Base-by-base conservation (phyloP, 2,329 filamentous ascomycete genomes). In the Falciphora oryzae region DNA sequence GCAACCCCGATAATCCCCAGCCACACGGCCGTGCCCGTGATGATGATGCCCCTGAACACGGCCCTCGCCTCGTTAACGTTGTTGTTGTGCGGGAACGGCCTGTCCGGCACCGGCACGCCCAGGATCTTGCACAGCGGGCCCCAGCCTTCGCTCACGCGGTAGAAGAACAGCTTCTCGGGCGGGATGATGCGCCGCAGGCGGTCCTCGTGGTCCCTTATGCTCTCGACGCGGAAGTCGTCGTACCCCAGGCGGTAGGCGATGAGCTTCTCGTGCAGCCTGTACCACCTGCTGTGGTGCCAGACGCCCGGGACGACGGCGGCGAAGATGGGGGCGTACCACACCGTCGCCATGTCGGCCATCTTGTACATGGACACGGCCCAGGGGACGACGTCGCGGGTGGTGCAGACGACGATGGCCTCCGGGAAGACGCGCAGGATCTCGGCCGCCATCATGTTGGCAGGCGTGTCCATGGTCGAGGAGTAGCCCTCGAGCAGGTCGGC, bases 341-440 rank as follows among this genome's bases (percentile, higher is more conserved):
- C 75, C 53, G 70, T 69, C 69, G 74, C 73, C 65, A 75, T 71
- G 64, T 67, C 70, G 66, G 74, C 74, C 61, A 75, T 62, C 64
- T 72, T 66, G 61, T 67, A 68, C 74, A 75, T 74, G 65, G 71
- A 77, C 66, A 69, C 71, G 75, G 75, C 77, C 77, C 77, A 79
- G 3, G 73, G 73, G 50, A 69, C 69, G 58, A 75, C 70, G 65
- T 77, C 73, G 62, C 78, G 73, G 1, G 75, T 77, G 18, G 79
- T 80, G 66, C 74, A 77, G 63, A 84, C 77, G 35, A 83, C 80
- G 63, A 78, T 76, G 25, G 81, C 81, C 53, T 82, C 76, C 0
- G 81, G 81, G 67, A 81, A 83, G 44, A 82, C 62, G 29, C 13
- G 8, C 56, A 63, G 56, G 6, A 63, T 57, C 62, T 63, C 53